Evolutionary conservation across 805 yeast genomes (phyloP).

Genomic region (Spathaspora girioi): DNA sequence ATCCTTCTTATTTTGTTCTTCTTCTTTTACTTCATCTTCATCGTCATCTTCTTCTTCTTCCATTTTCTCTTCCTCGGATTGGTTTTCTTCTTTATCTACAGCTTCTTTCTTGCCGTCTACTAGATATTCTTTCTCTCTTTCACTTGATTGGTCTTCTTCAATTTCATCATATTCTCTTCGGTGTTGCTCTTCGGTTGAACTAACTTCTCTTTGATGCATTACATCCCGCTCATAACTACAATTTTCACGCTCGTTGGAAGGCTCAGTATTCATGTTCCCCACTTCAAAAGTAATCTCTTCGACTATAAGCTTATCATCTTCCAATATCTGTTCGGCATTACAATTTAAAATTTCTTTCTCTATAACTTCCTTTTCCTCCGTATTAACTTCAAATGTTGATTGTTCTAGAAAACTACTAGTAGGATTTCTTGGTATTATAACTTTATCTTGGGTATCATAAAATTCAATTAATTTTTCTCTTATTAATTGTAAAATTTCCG

Average conservation of each 20-base stretch:
- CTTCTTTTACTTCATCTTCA: constrained; percentile 14
- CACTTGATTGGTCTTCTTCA: neutral
- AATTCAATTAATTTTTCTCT: constrained; percentile 45
- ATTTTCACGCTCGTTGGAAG: neutral
- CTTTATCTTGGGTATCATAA: constrained; percentile 38
- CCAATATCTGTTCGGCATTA: neutral
- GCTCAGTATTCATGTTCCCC: neutral
- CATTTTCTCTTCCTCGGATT: constrained; percentile 2
- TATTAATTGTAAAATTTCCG: constrained; percentile 51
- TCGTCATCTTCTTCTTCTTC: constrained; percentile 13
- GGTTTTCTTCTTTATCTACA: neutral
- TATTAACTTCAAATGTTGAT: constrained; percentile 1
- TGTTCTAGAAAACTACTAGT: neutral
- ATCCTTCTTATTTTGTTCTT: constrained; percentile 2
- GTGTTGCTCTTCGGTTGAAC: neutral
- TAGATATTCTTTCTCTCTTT: too few relatives aligned
- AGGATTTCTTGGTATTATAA: constrained; percentile 17
- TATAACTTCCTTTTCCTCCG: neutral
- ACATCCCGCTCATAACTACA: neutral
- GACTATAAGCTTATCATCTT: neutral
- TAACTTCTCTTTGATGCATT: neutral
- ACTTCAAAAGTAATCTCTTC: neutral
- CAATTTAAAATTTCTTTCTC: too few relatives aligned
- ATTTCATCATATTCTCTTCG: neutral
- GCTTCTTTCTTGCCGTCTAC: neutral